Percentiles rank a stretch among this genome's conserved stretches.
Evolutionary conservation across 2,329 filamentous ascomycete species (phyloP).

Genomic region (Aphanocladium album): DNA sequence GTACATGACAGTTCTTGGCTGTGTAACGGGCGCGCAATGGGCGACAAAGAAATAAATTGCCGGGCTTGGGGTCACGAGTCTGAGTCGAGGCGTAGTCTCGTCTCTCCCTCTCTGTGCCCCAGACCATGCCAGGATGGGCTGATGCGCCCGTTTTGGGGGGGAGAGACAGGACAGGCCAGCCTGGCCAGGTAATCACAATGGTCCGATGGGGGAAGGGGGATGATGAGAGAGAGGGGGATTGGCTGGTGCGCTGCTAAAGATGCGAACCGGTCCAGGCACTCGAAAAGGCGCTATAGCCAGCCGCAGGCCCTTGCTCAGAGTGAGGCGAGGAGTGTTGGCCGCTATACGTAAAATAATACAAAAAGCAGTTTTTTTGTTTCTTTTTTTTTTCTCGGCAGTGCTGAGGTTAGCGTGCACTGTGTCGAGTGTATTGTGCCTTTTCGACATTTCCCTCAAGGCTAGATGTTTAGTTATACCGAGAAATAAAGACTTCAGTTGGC

Average conservation of each 20-base stretch:
- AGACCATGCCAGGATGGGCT: not conserved
- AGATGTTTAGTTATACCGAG: too few relatives aligned
- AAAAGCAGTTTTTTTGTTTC: not conserved
- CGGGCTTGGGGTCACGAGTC: too few relatives aligned
- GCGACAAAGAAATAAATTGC: too few relatives aligned
- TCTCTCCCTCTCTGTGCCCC: too few relatives aligned
- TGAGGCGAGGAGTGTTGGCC: not conserved
- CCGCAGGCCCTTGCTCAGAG: not conserved
- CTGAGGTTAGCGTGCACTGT: not conserved
- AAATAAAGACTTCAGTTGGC: not conserved
- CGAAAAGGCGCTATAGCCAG: not conserved
- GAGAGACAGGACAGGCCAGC: not conserved
- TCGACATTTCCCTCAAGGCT: too few relatives aligned
- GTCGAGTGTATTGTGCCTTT: not conserved
- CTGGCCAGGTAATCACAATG: not conserved
- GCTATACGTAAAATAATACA: not conserved
- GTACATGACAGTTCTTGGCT: too few relatives aligned
- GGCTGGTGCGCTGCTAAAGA: not conserved
- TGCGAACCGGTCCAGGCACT: not conserved
- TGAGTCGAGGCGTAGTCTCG: too few relatives aligned
- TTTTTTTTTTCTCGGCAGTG: not conserved
- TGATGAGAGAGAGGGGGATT: not conserved
- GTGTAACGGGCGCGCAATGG: too few relatives aligned
- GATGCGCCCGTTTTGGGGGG: not conserved
- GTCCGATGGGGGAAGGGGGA: not conserved